These are phyloP conservation scores for Ambrosiella xylebori DNA, from an alignment of 2,329 filamentous ascomycete species.

Conservation along the genomic window DNA sequence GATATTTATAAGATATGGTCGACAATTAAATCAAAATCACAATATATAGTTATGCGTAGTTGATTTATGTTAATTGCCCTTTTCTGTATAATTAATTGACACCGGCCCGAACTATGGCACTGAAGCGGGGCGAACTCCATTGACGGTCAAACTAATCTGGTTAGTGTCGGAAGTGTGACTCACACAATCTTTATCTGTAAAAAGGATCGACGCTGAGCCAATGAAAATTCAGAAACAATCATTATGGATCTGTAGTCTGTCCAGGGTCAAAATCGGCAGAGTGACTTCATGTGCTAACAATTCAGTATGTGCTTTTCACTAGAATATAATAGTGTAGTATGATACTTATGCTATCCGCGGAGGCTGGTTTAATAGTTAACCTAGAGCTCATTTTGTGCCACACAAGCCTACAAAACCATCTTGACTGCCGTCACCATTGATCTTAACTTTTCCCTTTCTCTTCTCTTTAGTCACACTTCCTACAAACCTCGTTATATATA, in stretches of 20 bases:
- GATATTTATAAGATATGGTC: too few relatives aligned
- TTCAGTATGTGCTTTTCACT: too few relatives aligned
- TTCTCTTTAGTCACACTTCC: constrained; percentile 21
- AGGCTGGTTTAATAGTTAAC: neutral
- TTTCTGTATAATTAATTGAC: neutral
- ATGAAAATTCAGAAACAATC: neutral
- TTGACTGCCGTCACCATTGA: neutral
- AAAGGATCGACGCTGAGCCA: neutral
- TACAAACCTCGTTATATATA: constrained; percentile 18
- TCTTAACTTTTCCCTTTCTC: constrained; percentile 20
- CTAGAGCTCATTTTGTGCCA: neutral
- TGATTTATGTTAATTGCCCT: neutral
- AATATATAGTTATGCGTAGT: too few relatives aligned
- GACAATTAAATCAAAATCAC: too few relatives aligned
- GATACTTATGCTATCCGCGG: neutral
- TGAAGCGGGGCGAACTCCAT: neutral
- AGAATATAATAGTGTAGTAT: neutral
- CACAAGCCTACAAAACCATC: constrained; percentile 14
- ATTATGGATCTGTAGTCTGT: neutral
- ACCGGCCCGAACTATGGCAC: neutral
- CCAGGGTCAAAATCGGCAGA: too few relatives aligned
- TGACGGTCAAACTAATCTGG: neutral
- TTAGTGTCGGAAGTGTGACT: constrained; percentile 4
- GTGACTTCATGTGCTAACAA: too few relatives aligned
- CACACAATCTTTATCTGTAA: neutral